These are phyloP conservation scores for Moesziomyces antarcticus DNA, from an alignment of 1,284 basidiomycete genomes.

Conservation along the genomic window DNA sequence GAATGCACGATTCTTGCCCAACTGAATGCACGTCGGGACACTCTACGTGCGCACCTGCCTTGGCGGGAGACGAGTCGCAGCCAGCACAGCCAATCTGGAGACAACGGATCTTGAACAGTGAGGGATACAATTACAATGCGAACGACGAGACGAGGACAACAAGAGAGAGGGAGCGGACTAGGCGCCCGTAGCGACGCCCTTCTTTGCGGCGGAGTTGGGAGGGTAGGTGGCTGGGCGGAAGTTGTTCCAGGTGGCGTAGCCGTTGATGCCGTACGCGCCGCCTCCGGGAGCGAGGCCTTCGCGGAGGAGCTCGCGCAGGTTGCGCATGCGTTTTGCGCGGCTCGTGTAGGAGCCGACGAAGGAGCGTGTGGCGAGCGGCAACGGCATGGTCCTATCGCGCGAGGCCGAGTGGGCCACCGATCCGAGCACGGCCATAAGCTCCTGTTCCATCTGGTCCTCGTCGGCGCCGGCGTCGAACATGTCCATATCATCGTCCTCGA, in stretches of 20 bases:
- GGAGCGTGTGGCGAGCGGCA: constrained; percentile 55
- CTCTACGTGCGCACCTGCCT: too few species aligned
- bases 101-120: not conserved
- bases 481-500: constrained; percentile 56
- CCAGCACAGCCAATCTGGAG: too few species aligned
- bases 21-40: too few species aligned
- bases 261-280: constrained; percentile 46
- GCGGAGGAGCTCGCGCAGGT: constrained; percentile 51
- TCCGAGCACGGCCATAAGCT: constrained; percentile 42
- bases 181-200: constrained; percentile 21
- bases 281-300: constrained; percentile 52
- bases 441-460: constrained; percentile 60
- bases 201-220: constrained; percentile 8
- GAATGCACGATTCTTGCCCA: too few species aligned
- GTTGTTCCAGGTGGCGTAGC: constrained; percentile 39
- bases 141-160: not conserved
- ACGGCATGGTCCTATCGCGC: constrained; percentile 52
- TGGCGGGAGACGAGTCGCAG: too few species aligned
- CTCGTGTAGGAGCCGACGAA: constrained; percentile 58
- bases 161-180: constrained; percentile 6
- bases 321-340: constrained; percentile 54
- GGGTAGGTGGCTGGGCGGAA: constrained; percentile 2
- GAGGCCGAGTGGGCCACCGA: constrained; percentile 49
- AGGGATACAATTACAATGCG: not conserved
- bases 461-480: constrained; percentile 56